A percentile compares a stretch with the other conserved stretches of the same genome.
Evolutionary conservation across 75 land plant genomes (phyloP).

Genomic region (Chamaecyparis obtusa): DNA sequence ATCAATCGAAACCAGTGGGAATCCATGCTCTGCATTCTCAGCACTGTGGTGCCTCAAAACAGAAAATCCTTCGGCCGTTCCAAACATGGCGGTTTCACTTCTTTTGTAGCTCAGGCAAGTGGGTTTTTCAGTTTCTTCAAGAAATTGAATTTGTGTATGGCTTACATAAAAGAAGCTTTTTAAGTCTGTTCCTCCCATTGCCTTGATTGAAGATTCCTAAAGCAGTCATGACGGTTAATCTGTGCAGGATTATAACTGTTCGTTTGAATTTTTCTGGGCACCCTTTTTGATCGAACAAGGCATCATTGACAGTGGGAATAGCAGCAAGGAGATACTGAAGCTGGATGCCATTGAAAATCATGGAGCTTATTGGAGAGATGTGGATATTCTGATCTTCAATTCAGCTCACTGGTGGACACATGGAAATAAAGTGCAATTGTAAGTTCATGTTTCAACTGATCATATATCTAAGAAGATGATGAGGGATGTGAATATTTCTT

Average conservation of each 20-base stretch:
- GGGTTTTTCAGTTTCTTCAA: background rate
- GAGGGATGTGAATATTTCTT: too few relatives aligned
- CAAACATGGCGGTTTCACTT: background rate
- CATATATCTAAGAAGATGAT: background rate
- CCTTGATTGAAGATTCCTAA: background rate
- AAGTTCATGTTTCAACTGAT: background rate
- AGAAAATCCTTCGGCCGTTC: constrained; percentile 13
- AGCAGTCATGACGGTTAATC: background rate
- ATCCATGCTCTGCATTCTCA: constrained; percentile 44
- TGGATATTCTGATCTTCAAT: constrained; percentile 41
- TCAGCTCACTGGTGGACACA: constrained; percentile 54
- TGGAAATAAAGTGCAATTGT: constrained; percentile 18
- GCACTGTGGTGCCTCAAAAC: constrained; percentile 19
- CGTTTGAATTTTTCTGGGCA: constrained; percentile 46
- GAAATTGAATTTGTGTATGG: too few relatives aligned
- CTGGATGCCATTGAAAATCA: constrained; percentile 30
- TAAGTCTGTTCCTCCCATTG: constrained; percentile 11
- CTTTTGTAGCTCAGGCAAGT: background rate
- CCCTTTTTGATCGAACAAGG: constrained; percentile 54
- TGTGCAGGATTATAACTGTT: constrained; percentile 41
- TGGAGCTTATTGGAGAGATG: constrained; percentile 27
- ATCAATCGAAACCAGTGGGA: constrained; percentile 47
- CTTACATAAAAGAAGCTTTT: background rate
- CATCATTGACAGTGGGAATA: constrained; percentile 3
- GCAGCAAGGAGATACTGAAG: constrained; percentile 16